Evolutionary conservation across 1,284 basidiomycete genomes (phyloP).

Genomic region (Ganoderma sinense): DNA sequence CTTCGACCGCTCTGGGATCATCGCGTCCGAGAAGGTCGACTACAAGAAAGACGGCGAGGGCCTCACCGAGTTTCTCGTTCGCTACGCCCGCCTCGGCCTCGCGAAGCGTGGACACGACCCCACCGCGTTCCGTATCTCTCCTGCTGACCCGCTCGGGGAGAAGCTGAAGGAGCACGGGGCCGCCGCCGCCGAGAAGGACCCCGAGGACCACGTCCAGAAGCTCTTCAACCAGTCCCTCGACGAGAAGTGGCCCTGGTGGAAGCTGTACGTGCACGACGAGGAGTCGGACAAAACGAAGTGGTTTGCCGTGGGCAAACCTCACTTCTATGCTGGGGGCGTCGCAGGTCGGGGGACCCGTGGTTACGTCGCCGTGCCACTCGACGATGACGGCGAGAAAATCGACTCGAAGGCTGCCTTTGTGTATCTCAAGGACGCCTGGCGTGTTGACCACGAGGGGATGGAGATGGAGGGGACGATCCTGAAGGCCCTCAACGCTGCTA

Average conservation of each 20-base stretch:
- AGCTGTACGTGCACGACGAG: neutral
- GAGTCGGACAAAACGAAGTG: neutral
- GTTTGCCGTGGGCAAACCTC: slow-evolving; percentile 19
- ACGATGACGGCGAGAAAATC: neutral
- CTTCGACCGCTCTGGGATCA: slow-evolving; percentile 21
- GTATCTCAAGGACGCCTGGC: slow-evolving; percentile 25
- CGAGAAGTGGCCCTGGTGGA: slow-evolving; percentile 19
- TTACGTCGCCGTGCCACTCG: slow-evolving; percentile 14
- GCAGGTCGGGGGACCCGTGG: slow-evolving; percentile 23
- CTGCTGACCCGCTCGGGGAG: neutral
- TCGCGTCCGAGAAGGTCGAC: slow-evolving; percentile 19
- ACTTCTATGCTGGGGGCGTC: slow-evolving; percentile 6
- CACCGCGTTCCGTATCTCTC: slow-evolving; percentile 5
- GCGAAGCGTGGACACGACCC: slow-evolving; percentile 20
- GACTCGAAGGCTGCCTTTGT: neutral
- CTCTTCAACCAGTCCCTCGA: slow-evolving; percentile 8
- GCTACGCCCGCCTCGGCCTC: slow-evolving; percentile 1
- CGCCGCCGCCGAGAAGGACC: neutral
- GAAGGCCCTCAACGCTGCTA: slow-evolving; percentile 18
- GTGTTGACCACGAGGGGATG: slow-evolving; percentile 9
- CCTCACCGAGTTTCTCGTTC: slow-evolving; percentile 6
- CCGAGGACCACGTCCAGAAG: slow-evolving; percentile 3
- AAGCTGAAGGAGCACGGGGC: neutral
- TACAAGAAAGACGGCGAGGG: slow-evolving; percentile 7
- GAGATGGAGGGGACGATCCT: slow-evolving; percentile 15